Base-by-base conservation (phyloP, 2,329 filamentous ascomycete genomes). In the Cercospora janseana region DNA sequence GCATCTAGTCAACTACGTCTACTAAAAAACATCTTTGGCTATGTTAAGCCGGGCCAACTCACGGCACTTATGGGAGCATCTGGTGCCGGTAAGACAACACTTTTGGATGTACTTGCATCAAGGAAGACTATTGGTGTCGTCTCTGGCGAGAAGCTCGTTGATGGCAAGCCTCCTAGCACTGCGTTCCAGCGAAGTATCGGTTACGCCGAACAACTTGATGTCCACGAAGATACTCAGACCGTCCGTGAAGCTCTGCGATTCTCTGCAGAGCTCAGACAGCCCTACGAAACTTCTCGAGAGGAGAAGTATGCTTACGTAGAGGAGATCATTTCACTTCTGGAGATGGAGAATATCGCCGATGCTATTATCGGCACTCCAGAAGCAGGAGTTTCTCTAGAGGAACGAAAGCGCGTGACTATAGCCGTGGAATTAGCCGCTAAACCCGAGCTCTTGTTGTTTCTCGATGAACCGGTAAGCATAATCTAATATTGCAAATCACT, bases 81-180 rank as follows among this genome's bases (percentile, higher is more conserved):
- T 3, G 80, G 80, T n/a, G 89, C 88, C 4, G 89, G 89, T 41
- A 95, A 95, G 72, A 93, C 88, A 0, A 94, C 89, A 0, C 73
- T 94, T 0, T 74, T 95, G 2, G 87, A 95, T 62, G 87, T 92
- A 1, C 73, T 94, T 8, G 82, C 83, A 1, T 72, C 77, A 4
- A 71, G 83, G 48, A 83, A 82, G 67, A 85, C 79, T 56, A 81
- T 84, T 54, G 82, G 83, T 57, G 79, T 83, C 4, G 79, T 86
- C 43, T 70, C 69, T 26, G 83, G 83, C 31, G 79, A 84, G 54
- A 79, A 82, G 46, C 72, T 86, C 15, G 76, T 86, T 6, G 81
- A 85, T 59, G 82, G 81, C 6, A 56, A 56, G 24, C 50, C 60
- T 8, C 61, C 78, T n/a, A 79, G 78, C n/a, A 75, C 74, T 15